Conservation (phyloP, 2,329 filamentous ascomycete species). For the Aspergillus fumigatus region DNA sequence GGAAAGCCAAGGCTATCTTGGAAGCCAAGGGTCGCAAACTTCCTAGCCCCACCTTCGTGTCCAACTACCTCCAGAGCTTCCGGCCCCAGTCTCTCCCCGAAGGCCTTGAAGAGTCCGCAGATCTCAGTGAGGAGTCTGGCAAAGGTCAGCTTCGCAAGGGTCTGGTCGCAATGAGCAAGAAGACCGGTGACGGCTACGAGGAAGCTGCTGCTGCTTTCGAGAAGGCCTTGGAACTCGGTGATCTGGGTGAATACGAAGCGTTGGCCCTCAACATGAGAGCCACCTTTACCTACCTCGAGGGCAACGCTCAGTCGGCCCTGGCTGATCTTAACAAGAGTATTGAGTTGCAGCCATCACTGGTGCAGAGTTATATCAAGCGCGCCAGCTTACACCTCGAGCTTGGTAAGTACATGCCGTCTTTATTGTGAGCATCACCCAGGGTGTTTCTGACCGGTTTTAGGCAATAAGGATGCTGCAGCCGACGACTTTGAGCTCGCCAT, state of each 20-base stretch:
- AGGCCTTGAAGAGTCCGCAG: constrained; percentile 76
- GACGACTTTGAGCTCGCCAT: constrained; percentile 84
- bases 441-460: constrained; percentile 35
- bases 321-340: constrained; percentile 88
- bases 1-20: constrained; percentile 87
- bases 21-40: constrained; percentile 76
- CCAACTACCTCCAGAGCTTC: constrained; percentile 99
- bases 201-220: constrained; percentile 83
- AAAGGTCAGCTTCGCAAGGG: constrained; percentile 83
- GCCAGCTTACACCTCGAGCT: constrained; percentile 97
- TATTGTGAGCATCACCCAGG: background rate
- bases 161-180: constrained; percentile 72
- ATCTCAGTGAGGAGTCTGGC: constrained; percentile 71
- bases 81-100: constrained; percentile 72
- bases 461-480: constrained; percentile 79
- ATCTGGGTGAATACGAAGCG: constrained; percentile 77
- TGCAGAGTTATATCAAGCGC: constrained; percentile 97
- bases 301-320: constrained; percentile 78
- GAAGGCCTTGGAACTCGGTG: constrained; percentile 76
- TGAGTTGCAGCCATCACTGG: constrained; percentile 79
- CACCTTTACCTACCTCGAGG: constrained; percentile 88
- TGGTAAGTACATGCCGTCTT: constrained; percentile 49
- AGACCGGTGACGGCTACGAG: constrained; percentile 86
- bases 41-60: constrained; percentile 92
- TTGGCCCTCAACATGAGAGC: constrained; percentile 95